phyloP scores from a whole-genome alignment of 257 asterid genomes.

The Ligustrum vulgare region DNA sequence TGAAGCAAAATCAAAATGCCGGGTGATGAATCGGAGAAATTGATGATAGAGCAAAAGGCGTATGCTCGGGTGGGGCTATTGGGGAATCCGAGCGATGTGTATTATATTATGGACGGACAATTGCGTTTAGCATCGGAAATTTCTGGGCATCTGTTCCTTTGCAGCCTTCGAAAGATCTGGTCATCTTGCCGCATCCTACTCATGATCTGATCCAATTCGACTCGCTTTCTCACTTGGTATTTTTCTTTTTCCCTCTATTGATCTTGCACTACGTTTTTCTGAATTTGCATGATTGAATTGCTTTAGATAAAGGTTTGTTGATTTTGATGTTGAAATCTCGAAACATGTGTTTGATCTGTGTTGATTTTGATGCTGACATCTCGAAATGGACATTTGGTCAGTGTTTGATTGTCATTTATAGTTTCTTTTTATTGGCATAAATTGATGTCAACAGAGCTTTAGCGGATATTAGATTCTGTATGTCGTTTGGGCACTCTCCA shows the following conservation, averaged over 20 bases:
- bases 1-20: neutral
- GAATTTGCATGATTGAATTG: too few relatives aligned
- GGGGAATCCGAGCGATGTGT: conserved; percentile 91
- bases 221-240: conserved; percentile 68
- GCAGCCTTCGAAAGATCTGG: conserved; percentile 56
- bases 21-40: neutral
- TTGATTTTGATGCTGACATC: neutral
- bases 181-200: conserved; percentile 64
- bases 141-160: conserved; percentile 78
- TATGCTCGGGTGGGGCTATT: conserved; percentile 69
- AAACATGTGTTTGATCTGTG: neutral
- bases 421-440: neutral
- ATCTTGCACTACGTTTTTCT: too few relatives aligned
- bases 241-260: neutral
- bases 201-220: conserved; percentile 72
- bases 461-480: neutral
- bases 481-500: neutral
- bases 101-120: conserved; percentile 70
- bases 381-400: neutral
- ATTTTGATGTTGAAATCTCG: neutral
- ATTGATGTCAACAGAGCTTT: neutral
- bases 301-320: neutral
- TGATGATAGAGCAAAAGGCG: conserved; percentile 63
- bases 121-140: conserved; percentile 64
- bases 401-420: neutral